Conservation (phyloP, 176 grass and related monocot species). For the Oryza glaberrima region DNA sequence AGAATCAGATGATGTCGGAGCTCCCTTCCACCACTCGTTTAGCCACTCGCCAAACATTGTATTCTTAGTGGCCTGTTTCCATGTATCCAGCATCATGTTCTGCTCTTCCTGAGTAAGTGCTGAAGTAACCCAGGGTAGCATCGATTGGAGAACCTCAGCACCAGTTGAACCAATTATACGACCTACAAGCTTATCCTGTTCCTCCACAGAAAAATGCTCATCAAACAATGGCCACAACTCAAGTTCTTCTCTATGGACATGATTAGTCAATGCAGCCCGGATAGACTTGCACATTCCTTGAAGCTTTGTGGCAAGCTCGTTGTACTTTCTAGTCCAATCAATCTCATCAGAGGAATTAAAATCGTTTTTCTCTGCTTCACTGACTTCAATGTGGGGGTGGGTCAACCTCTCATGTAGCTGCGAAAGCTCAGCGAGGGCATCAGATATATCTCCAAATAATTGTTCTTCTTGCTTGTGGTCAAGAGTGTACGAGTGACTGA, state of each 20-base stretch:
- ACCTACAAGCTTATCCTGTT: conserved; percentile 96
- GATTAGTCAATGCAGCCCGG: conserved; percentile 84
- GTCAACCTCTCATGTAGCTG: conserved; percentile 62
- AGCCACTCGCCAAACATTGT: conserved; percentile 99
- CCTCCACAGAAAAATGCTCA: conserved; percentile 94
- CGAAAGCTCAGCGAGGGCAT: conserved; percentile 77
- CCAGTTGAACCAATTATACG: conserved; percentile 98
- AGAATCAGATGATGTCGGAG: conserved; percentile 57
- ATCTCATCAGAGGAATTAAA: conserved; percentile 26
- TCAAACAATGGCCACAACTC: conserved; percentile 98
- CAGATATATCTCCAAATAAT: conserved; percentile 86
- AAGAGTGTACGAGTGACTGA: conserved; percentile 96
- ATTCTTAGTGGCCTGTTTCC: conserved; percentile 93
- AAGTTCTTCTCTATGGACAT: conserved; percentile 92
- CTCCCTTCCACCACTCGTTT: conserved; percentile 98
- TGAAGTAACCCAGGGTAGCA: conserved; percentile 96
- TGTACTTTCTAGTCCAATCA: conserved; percentile 72
- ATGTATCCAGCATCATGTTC: conserved; percentile 94
- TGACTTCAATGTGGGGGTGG: conserved; percentile 20
- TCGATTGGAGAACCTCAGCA: conserved; percentile 96
- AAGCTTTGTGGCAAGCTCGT: conserved; percentile 92
- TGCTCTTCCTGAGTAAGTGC: conserved; percentile 92
- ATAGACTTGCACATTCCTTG: conserved; percentile 99
- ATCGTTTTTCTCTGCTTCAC: conserved; percentile 25
- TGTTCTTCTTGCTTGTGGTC: conserved; percentile 99